These are phyloP conservation scores for Globisporangium nodosum DNA, from an alignment of 352 stramenopile species.

Conservation along the genomic window DNA sequence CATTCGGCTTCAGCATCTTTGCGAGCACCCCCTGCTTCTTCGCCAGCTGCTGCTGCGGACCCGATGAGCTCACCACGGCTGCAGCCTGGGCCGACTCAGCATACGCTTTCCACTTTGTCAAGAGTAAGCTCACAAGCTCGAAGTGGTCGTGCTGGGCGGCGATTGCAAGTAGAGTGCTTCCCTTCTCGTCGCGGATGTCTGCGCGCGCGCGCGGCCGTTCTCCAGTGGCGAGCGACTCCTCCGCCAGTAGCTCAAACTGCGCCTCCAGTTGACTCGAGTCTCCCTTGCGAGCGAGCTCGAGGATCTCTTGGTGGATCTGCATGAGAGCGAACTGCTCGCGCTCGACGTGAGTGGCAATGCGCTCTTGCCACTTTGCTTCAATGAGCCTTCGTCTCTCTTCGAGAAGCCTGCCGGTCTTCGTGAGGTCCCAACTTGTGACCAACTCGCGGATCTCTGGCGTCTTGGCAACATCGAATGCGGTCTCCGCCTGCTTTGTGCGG, in stretches of 20 bases:
- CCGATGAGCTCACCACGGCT: constrained; percentile 15
- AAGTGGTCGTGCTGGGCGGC: constrained; percentile 65
- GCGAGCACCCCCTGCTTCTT: constrained; percentile 29
- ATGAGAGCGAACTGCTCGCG: constrained; percentile 77
- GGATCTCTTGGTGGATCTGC: constrained; percentile 76
- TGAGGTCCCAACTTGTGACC: constrained; percentile 66
- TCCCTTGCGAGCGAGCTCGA: constrained; percentile 40
- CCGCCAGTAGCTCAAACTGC: constrained; percentile 61
- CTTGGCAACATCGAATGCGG: constrained; percentile 86
- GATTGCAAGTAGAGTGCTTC: constrained; percentile 68
- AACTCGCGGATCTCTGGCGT: constrained; percentile 48
- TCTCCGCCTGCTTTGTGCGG: constrained; percentile 69
- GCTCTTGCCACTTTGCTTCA: constrained; percentile 74
- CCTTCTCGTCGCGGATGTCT: constrained; percentile 76
- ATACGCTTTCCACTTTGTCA: constrained; percentile 56
- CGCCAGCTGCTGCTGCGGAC: constrained; percentile 19
- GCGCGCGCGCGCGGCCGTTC: constrained; percentile 58
- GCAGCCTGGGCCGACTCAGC: constrained; percentile 20
- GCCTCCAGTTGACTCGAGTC: constrained; percentile 45
- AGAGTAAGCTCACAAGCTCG: constrained; percentile 48
- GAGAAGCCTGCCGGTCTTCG: constrained; percentile 61
- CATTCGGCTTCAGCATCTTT: constrained; percentile 56
- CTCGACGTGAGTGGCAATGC: constrained; percentile 83
- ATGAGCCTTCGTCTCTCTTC: constrained; percentile 61
- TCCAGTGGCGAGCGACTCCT: constrained; percentile 56